Evolutionary conservation across 495 filamentous ascomycete species (phyloP), one percentile per base, ranked within the genome.

Genomic region (Penicillium diatomitis): DNA sequence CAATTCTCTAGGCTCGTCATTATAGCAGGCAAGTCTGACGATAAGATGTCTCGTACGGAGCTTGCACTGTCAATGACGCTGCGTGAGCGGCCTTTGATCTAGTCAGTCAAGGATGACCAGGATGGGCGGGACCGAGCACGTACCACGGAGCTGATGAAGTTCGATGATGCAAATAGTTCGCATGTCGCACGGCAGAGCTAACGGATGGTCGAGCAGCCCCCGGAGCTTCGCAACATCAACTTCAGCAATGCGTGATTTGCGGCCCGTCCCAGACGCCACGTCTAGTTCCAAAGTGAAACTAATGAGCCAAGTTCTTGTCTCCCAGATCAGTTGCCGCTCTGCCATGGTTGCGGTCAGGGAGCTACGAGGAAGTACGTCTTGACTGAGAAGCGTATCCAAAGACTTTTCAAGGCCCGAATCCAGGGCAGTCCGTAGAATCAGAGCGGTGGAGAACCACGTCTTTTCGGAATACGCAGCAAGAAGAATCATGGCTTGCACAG

Each of bases 391-490:
- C 5, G 61, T 65, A 31, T 72, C 69, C 4, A 72, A 47, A 0
- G 69, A 72, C 41, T 70, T 70, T 48, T 72, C 69, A 5, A 72
- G 55, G 0, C 69, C 69, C 29, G 67, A 69, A 40, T 72, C 69
- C 33, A 72, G 49, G 0, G 69, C 69, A 1, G 69, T 72, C 12
- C 69, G 64, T 27, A 72, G 50, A 43, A 72, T 72, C 5, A 72
- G 64, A 6, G 69, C 69, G 2, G 63, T 72, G 3, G 69, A 72
- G 45, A 72, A 72, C 69, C 69, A 72, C 0, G 69, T 70, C 37
- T 72, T 72, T 49, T 72, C 69, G 0, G 69, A 72, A 28, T 72
- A 72, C 6, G 69, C 69, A 6, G 69, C 69, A 0, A 72, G 57
- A 4, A 72, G 57, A 41, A 72, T 66, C 69, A 72, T 72, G 8